Evolutionary conservation across 2,329 filamentous ascomycete species (phyloP), one percentile per base, ranked within the genome.

Genomic region (Trichoderma sp.): DNA sequence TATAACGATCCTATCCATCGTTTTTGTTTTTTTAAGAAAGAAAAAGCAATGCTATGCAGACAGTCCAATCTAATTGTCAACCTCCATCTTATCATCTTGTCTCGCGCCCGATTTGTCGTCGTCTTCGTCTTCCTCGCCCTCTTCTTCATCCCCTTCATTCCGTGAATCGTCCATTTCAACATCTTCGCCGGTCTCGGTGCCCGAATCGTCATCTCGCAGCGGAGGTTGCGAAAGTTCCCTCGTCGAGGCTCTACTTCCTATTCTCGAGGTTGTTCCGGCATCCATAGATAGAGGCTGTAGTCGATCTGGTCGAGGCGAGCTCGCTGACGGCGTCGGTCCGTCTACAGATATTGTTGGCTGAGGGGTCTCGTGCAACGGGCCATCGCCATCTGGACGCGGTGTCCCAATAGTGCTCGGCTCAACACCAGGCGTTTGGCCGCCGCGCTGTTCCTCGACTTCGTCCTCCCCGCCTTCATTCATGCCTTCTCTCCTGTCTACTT

Each of bases 401-500:
- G 84, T 85, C n/a, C 78, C 81, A 67, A 86, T 84, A 8, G 81
- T 83, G 67, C 83, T 86, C 2, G 78, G 79, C 27, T 82, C 85
- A 35, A 81, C 80, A 64, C 81, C 76, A 2, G 86, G 85, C 42
- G 84, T 87, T 53, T 82, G 80, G 12, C 82, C 85, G 2, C 78
- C 80, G 35, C 78, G 75, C 25, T 80, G 78, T 4, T 79, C 79
- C 65, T 85, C 85, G 6, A 78, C 85, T 15, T 84, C 84, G 34
- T 89, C 88, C 72, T 90, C 89, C 17, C 83, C 86, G 57, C 88
- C 89, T 71, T 88, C 89, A 67, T 88, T 86, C 88, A 93, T 93
- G 34, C 92, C 93, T 78, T 96, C 93, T 65, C 93, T 87, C 50
- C 92, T 84, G 79, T 97, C 93, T 0, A 95, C 92, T 79, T 97